These are phyloP conservation scores for Stevia rebaudiana DNA, from an alignment of 140 eudicot genomes.

Conservation along the genomic window DNA sequence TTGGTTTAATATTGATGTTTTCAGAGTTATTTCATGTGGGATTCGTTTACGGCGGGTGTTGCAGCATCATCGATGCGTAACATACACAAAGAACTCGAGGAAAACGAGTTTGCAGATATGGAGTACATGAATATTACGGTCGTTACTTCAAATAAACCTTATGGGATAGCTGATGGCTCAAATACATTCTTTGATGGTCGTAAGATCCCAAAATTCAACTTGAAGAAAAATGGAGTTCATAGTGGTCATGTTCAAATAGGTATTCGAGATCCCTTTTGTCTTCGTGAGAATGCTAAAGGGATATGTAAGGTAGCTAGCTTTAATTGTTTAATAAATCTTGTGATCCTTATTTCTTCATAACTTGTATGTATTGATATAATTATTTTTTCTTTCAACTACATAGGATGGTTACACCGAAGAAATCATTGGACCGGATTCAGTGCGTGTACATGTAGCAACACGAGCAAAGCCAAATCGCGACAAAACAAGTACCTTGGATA, in stretches of 20 bases:
- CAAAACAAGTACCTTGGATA: conserved; percentile 38
- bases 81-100: conserved; percentile 10
- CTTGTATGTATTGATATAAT: neutral
- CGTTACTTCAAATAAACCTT: conserved; percentile 69
- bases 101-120: conserved; percentile 80
- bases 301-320: conserved; percentile 67
- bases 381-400: neutral
- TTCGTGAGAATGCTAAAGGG: conserved; percentile 46
- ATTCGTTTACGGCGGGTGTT: conserved; percentile 67
- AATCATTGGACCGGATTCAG: conserved; percentile 48
- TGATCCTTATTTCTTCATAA: neutral
- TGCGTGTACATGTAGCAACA: conserved; percentile 59
- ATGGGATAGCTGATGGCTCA: conserved; percentile 76
- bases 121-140: conserved; percentile 81
- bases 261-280: conserved; percentile 68
- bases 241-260: conserved; percentile 88
- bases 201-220: conserved; percentile 38
- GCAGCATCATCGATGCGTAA: conserved; percentile 71
- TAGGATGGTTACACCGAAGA: conserved; percentile 87
- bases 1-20: neutral
- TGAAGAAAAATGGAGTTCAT: conserved; percentile 59
- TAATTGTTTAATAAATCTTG: neutral
- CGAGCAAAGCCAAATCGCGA: conserved; percentile 64
- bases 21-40: conserved; percentile 92
- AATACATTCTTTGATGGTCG: conserved; percentile 56